Evolutionary conservation across 495 filamentous ascomycete genomes (phyloP), one percentile per base, ranked within the genome.

Genomic region (Jackrogersella minutella): DNA sequence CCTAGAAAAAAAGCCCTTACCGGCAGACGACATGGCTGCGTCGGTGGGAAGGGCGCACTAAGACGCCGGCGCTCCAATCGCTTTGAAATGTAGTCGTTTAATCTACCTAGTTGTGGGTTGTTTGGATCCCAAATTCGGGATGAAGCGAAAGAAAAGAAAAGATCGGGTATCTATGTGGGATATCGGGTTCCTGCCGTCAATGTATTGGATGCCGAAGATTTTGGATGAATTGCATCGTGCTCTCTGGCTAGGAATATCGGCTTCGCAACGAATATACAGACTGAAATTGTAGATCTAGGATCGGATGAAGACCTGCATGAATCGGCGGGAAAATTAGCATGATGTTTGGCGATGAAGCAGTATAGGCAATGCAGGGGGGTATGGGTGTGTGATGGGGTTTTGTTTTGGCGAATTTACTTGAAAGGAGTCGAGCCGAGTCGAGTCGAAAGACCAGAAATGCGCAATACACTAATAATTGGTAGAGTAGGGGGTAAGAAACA

Each of bases 1-100:
- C 63, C 90, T 87, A 76, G 95, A 95, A 82, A 97, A 94, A 76
- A 83, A 81, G 50, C 90, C 93, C 79, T 93, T 93, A 64, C 90
- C 89, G 69, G 87, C 87, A 53, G 92, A 93, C 50, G 90, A 84
- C 80, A 85, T 86, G 76, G 78, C 80, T 65, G 21, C 47, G 30
- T 62, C 34, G 63, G 50, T 44, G 61, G 58, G 46, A 54, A 39
- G 52, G 58, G 69, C 55, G 54, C 63, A 61, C 63, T 69, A 16
- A 53, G 34, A 68, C 69, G 69, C 57, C 57, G 57, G 54, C 56
- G 56, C 67, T 65, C 66, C 43, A 60, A 52, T 70, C 51, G 52
- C 54, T 63, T 50, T 62, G 47, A 26, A 41, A 64, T 57, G 8
- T n/a, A n/a, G 55, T 47, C 36, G 65, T 56, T 61, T 43, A 33